phyloP scores from a whole-genome alignment of 345 rosid genomes.

The Cardamine resedifolia region DNA sequence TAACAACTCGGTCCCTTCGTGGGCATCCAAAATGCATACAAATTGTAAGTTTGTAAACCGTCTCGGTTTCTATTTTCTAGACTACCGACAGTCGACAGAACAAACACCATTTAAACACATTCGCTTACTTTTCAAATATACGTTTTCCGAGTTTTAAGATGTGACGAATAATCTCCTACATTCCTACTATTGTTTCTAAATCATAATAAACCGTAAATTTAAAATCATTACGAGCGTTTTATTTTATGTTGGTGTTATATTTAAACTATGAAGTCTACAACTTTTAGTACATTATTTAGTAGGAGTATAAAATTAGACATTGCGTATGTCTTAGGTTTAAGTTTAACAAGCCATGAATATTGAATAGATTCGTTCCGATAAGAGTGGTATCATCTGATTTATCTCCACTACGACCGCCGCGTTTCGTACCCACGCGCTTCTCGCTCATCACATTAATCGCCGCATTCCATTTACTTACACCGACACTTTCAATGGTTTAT shows the following conservation, averaged over 20 bases:
- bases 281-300: background rate
- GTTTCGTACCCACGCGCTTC: background rate
- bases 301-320: background rate
- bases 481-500: constrained; percentile 3
- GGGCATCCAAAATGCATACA: background rate
- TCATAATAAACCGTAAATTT: background rate
- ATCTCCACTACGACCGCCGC: background rate
- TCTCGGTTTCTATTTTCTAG: background rate
- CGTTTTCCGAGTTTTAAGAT: background rate
- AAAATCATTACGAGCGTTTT: background rate
- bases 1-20: background rate
- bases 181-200: background rate
- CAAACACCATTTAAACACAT: background rate
- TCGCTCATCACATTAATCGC: background rate
- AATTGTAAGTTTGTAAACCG: background rate
- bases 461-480: constrained; percentile 10
- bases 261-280: background rate
- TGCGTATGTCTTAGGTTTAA: background rate
- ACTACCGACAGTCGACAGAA: background rate
- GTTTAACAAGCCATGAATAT: background rate
- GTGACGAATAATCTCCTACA: background rate
- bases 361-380: background rate
- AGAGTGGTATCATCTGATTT: background rate
- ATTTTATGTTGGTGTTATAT: background rate
- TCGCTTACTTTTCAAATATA: background rate